phyloP scores from a whole-genome alignment of 2,329 filamentous ascomycete genomes.

The Aspergillus fumigatiaffinis region DNA sequence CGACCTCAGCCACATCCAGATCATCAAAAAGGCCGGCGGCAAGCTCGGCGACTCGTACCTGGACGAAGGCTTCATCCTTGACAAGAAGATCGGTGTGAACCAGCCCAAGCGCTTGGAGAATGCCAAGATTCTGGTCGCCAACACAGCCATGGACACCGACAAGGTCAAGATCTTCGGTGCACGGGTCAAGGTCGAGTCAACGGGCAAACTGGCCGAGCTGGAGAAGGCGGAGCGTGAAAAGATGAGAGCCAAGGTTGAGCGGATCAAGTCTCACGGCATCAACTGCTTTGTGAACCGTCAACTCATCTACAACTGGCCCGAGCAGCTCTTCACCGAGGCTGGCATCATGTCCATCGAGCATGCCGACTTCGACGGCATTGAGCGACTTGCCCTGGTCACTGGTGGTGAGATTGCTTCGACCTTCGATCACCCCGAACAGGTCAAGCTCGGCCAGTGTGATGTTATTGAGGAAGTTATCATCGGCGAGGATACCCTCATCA shows the following conservation, averaged over 20 bases:
- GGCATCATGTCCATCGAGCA: constrained; percentile 99
- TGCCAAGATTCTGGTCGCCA: constrained; percentile 95
- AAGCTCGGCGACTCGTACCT: constrained; percentile 97
- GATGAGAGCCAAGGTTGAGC: constrained; percentile 99
- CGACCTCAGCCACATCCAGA: constrained; percentile 95
- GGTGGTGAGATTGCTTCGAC: constrained; percentile 97
- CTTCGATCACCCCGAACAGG: constrained; percentile 95
- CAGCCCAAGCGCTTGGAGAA: constrained; percentile 97
- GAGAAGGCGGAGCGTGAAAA: constrained; percentile 98
- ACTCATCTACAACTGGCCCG: constrained; percentile 99
- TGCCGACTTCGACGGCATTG: constrained; percentile 97
- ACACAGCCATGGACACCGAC: constrained; percentile 99
- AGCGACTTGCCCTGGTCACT: constrained; percentile 89
- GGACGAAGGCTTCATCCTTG: constrained; percentile 95
- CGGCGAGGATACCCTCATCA: constrained; percentile 94
- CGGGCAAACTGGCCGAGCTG: constrained; percentile 93
- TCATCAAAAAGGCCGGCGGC: constrained; percentile 98
- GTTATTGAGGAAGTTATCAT: constrained; percentile 97
- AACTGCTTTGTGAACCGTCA: constrained; percentile 99
- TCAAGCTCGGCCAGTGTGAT: constrained; percentile 93
- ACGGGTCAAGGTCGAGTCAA: constrained; percentile 92
- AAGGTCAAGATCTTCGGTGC: constrained; percentile 99
- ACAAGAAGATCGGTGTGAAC: constrained; percentile 99
- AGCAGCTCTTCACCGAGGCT: constrained; percentile 96
- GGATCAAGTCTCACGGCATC: constrained; percentile 97